Conservation (phyloP, 176 grass and related monocot species). For the Cymbopogon citratus region DNA sequence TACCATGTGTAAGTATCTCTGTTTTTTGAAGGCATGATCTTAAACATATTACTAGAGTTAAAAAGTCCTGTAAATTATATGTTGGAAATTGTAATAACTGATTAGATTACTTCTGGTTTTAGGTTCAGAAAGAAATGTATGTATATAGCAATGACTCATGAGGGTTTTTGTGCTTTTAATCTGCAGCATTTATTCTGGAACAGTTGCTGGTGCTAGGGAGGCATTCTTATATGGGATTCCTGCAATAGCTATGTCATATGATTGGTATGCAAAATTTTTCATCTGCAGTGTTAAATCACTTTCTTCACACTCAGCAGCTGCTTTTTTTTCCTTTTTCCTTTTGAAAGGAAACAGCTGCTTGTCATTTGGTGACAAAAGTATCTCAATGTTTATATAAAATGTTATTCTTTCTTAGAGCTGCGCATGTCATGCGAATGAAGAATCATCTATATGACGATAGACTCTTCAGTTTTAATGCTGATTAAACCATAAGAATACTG, state of each 20-base stretch:
- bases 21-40: conserved; percentile 12
- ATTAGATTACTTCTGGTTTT: conserved; percentile 6
- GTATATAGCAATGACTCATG: neutral
- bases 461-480: neutral
- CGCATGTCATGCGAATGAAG: neutral
- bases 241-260: conserved; percentile 81
- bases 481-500: neutral
- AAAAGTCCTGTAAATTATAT: neutral
- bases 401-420: neutral
- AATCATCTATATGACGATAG: neutral
- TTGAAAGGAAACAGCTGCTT: neutral
- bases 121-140: neutral
- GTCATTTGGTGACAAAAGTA: neutral
- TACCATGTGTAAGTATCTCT: conserved; percentile 64
- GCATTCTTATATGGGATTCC: conserved; percentile 81
- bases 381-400: neutral
- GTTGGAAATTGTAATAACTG: neutral
- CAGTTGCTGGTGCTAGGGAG: conserved; percentile 91
- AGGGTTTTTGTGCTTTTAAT: conserved; percentile 33
- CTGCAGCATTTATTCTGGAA: conserved; percentile 90
- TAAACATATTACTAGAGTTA: neutral
- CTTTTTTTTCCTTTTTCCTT: too few species aligned
- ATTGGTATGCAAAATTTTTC: conserved; percentile 55
- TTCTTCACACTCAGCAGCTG: neutral
- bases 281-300: neutral